phyloP scores from a whole-genome alignment of 2,329 filamentous ascomycete species.

The Aphanocladium album region DNA sequence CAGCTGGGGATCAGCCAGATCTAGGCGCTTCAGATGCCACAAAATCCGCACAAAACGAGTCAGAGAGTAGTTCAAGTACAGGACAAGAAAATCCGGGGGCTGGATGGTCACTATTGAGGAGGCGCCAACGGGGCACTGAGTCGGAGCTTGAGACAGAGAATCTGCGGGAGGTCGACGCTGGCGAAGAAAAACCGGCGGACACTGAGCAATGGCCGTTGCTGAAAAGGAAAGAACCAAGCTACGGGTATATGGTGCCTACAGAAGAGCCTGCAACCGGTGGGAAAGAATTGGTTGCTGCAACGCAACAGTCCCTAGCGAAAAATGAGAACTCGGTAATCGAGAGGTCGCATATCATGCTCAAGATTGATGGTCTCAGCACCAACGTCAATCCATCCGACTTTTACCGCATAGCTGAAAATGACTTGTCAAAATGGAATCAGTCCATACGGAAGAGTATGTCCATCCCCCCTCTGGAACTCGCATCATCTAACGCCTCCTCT shows the following conservation, averaged over 20 bases:
- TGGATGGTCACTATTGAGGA: neutral
- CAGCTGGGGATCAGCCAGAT: neutral
- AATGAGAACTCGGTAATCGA: neutral
- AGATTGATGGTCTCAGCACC: conserved; percentile 54
- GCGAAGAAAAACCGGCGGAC: no score
- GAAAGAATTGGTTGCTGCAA: neutral
- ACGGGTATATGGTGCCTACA: neutral
- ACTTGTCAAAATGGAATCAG: conserved; percentile 63
- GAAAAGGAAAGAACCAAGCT: neutral
- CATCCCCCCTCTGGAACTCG: conserved; percentile 4
- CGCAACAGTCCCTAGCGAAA: neutral
- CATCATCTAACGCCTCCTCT: neutral
- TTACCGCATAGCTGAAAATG: conserved; percentile 57
- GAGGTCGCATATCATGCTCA: conserved; percentile 36
- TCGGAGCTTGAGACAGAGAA: neutral
- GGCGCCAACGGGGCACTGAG: neutral
- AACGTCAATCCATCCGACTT: conserved; percentile 65
- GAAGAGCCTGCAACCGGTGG: neutral
- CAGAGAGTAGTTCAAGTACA: neutral
- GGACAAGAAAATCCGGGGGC: neutral
- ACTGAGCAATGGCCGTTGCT: conserved; percentile 10
- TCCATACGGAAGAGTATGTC: conserved; percentile 52
- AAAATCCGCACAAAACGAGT: no score
- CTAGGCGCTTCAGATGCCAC: no score
- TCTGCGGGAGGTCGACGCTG: neutral